Conservation (phyloP, 352 stramenopile species). For the Globisporangium rhizosaccharum region DNA sequence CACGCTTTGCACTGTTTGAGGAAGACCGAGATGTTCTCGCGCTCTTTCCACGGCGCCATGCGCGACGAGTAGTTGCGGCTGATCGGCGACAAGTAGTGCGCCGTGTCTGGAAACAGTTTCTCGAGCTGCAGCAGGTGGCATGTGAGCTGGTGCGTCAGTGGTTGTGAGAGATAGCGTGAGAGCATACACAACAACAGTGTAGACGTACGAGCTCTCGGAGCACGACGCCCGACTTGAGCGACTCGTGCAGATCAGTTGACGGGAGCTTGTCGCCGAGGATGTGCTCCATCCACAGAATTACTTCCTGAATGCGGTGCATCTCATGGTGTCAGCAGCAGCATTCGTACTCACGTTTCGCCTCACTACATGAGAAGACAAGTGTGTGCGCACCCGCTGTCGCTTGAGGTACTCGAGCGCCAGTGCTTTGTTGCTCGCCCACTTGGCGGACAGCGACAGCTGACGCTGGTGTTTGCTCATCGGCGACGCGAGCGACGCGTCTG, state of each 20-base stretch:
- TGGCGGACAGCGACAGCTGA: conserved; percentile 61
- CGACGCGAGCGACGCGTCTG: conserved; percentile 26
- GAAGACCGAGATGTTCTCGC: conserved; percentile 82
- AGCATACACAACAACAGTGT: background rate
- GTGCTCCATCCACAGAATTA: conserved; percentile 71
- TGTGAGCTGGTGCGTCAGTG: too few relatives aligned
- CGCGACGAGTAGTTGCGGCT: conserved; percentile 61
- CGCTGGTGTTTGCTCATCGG: conserved; percentile 70
- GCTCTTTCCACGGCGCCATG: conserved; percentile 82
- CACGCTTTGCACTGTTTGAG: conserved; percentile 79
- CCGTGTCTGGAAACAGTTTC: conserved; percentile 48
- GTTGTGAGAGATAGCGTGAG: background rate
- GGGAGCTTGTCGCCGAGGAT: conserved; percentile 51
- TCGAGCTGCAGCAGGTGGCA: conserved; percentile 25
- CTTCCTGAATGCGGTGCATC: conserved; percentile 25
- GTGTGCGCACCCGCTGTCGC: conserved; percentile 37
- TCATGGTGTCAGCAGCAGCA: background rate
- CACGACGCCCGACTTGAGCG: conserved; percentile 69
- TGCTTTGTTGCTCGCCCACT: conserved; percentile 69
- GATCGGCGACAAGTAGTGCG: conserved; percentile 56
- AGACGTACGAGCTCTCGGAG: conserved; percentile 53
- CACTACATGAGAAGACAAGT: background rate
- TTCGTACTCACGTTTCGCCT: background rate
- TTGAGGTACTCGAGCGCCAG: conserved; percentile 74
- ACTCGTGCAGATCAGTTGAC: conserved; percentile 51